Base-by-base conservation (phyloP, 352 stramenopile species). In the Globisporangium nodosum region DNA sequence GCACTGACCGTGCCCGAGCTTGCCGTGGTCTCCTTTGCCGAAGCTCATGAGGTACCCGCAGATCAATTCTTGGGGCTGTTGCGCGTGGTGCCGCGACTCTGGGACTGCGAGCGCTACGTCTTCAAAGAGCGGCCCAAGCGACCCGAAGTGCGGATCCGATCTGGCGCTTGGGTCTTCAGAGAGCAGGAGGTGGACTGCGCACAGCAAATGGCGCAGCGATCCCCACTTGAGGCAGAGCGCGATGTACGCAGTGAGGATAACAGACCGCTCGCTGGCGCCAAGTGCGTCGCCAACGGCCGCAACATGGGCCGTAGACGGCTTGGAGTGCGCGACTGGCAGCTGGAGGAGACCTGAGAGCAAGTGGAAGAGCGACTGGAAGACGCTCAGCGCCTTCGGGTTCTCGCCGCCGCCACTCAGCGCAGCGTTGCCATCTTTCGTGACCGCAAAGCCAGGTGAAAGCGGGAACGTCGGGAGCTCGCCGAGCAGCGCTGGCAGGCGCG, bases 21-120 rank as follows among this genome's bases (percentile, higher is more conserved):
- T 92, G 8, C 85, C 85, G 37, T 94, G 85, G 42, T 92, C 85
- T 2, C 85, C 85, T 51, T 94, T 92, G 11, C 85, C 85, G 54
- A 94, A 94, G 45, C 77, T 93, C 69, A 93, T 81, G n/a, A 93
- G 58, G 47, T 79, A 81, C 0, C 84, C 84, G 2, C 52, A 66
- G 1, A 52, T 24, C 1, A 56, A 45, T 1, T 78, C 63, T 21
- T 89, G 71, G 31, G 70, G 43, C 35, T 50, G 49, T 1, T 74
- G 59, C 2, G 69, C 20, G 31, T 50, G 56, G 3, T 57, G 61
- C 16, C 47, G 52, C 18, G 51, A 43, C 21, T 88, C 73, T 2
- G 71, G 56, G 0, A 52, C 58, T 15, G 76, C 61, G 18, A 55
- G 31, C 16, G 64, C 62, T n/a, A 92, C 51, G 9, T 85, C 77